Conservation (phyloP, 192 early-diverging fungal species). For the Spizellomyces sp. region DNA sequence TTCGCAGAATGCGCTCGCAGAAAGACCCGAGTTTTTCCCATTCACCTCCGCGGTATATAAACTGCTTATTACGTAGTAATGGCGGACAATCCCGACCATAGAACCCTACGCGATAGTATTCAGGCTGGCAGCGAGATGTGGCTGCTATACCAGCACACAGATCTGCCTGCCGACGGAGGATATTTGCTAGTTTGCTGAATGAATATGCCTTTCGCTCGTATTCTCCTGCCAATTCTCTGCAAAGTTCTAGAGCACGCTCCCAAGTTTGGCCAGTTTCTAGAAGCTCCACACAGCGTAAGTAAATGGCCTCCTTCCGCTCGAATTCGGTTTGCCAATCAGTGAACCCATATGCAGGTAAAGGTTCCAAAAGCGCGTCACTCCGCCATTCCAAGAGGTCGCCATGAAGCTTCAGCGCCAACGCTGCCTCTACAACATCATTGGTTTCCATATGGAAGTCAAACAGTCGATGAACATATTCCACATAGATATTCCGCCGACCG, state of each 20-base stretch:
- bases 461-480: conserved; percentile 70
- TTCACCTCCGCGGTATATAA: conserved; percentile 69
- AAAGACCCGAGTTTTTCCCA: conserved; percentile 79
- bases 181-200: conserved; percentile 56
- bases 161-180: conserved; percentile 57
- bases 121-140: conserved; percentile 45
- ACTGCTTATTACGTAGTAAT: conserved; percentile 62
- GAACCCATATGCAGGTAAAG: conserved; percentile 59
- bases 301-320: conserved; percentile 67
- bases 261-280: conserved; percentile 68
- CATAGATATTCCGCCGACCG: conserved; percentile 60
- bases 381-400: conserved; percentile 70
- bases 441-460: conserved; percentile 56
- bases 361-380: conserved; percentile 44
- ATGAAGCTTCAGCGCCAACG: conserved; percentile 66
- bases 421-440: conserved; percentile 68
- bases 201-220: conserved; percentile 60
- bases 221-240: conserved; percentile 60
- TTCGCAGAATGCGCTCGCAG: conserved; percentile 67
- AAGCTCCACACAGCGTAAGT: conserved; percentile 58
- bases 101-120: conserved; percentile 75
- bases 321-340: conserved; percentile 49
- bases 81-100: conserved; percentile 64
- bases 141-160: conserved; percentile 48
- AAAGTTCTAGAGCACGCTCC: conserved; percentile 71